phyloP scores from a whole-genome alignment of 805 yeast species.

The Candida verbasci region DNA sequence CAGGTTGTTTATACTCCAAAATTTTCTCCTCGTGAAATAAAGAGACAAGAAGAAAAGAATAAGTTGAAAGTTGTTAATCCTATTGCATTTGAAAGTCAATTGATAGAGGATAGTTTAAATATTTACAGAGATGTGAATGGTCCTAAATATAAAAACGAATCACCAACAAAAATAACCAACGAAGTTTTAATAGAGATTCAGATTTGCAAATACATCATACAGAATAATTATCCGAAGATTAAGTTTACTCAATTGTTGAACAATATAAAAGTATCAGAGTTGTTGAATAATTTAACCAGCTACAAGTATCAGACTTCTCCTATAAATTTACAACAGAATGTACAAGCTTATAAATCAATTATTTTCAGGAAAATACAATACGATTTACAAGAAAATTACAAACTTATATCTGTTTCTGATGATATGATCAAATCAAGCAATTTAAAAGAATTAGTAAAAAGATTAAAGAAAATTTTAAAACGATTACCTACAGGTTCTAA shows the following conservation, averaged over 20 bases:
- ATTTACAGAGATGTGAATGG: constrained; percentile 4
- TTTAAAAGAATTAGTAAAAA: constrained; percentile 10
- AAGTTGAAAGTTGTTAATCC: constrained; percentile 2
- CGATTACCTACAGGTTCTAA: background rate
- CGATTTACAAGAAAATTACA: constrained; percentile 16
- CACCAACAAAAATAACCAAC: no score
- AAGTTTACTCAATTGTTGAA: no score
- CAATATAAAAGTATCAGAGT: no score
- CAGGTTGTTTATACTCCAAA: background rate
- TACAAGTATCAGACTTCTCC: constrained; percentile 5
- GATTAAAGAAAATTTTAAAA: constrained; percentile 7
- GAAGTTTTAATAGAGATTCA: no score
- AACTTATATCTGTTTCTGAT: constrained; percentile 21
- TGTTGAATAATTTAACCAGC: no score
- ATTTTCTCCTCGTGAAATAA: constrained; percentile 4
- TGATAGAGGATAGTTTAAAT: constrained; percentile 6
- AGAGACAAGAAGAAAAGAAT: background rate
- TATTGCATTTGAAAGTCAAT: background rate
- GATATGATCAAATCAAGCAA: constrained; percentile 19
- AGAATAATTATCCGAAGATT: no score
- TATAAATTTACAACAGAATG: background rate
- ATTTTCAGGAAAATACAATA: constrained; percentile 26
- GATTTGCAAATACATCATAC: no score
- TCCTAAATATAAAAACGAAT: constrained; percentile 11
- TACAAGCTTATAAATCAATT: constrained; percentile 8